A percentile compares a stretch with the other conserved stretches of the same genome.
These are phyloP conservation scores for Xenoacremonium recifei DNA, from an alignment of 2,329 filamentous ascomycete genomes.

Conservation along the genomic window DNA sequence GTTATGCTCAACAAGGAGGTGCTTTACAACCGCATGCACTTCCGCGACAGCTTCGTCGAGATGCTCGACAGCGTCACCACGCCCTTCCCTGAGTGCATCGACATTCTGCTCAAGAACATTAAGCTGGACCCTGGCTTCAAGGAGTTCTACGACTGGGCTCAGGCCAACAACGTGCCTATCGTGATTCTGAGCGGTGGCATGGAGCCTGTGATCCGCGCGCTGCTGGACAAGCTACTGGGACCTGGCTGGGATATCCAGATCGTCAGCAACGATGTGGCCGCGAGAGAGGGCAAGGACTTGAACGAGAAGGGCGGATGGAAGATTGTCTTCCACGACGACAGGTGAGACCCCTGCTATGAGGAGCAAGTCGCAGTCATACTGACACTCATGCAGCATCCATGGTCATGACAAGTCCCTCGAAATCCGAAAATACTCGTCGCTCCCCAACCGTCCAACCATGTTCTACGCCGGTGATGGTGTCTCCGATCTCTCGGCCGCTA, in stretches of 20 bases:
- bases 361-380: slow-evolving; percentile 2
- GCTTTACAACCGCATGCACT: slow-evolving; percentile 66
- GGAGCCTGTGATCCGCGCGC: slow-evolving; percentile 83
- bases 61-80: slow-evolving; percentile 88
- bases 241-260: slow-evolving; percentile 79
- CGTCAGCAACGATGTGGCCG: slow-evolving; percentile 78
- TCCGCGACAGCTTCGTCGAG: slow-evolving; percentile 82
- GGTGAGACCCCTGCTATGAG: slow-evolving; percentile 41
- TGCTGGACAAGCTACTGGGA: slow-evolving; percentile 80
- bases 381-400: slow-evolving; percentile 58
- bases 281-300: slow-evolving; percentile 65
- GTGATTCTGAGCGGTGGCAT: slow-evolving; percentile 92
- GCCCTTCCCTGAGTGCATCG: slow-evolving; percentile 80
- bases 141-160: slow-evolving; percentile 82
- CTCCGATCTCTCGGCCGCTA: slow-evolving; percentile 86
- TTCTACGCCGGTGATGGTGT: slow-evolving; percentile 97
- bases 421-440: slow-evolving; percentile 79
- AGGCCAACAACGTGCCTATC: slow-evolving; percentile 80
- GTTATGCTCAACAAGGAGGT: slow-evolving; percentile 73
- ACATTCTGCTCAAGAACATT: slow-evolving; percentile 77
- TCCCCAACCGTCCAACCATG: slow-evolving; percentile 76
- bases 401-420: slow-evolving; percentile 97
- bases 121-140: slow-evolving; percentile 85
- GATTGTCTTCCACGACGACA: slow-evolving; percentile 86
- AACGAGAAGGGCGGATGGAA: slow-evolving; percentile 83